Evolutionary conservation across 2,329 filamentous ascomycete genomes (phyloP).

Genomic region (Aspergillus quadricinctus): DNA sequence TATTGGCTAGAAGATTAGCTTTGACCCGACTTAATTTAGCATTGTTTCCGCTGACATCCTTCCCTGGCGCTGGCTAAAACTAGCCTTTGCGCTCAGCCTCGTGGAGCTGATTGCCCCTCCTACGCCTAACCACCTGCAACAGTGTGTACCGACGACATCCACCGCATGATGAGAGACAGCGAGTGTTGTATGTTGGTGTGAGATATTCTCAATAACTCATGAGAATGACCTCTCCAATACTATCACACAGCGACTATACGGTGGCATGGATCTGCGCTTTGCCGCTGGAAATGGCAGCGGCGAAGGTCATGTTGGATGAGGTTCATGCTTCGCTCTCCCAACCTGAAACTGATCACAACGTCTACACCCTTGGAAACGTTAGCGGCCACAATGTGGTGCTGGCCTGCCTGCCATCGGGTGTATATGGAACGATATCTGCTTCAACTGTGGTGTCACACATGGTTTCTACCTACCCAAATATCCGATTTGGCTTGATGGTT

Average conservation of each 20-base stretch:
- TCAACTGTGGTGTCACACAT: background rate
- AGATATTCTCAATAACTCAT: no score
- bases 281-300: background rate
- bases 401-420: background rate
- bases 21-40: no score
- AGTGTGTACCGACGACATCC: no score
- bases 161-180: no score
- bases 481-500: slow-evolving; percentile 6
- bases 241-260: background rate
- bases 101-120: no score
- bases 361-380: slow-evolving; percentile 1
- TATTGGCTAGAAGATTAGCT: no score
- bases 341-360: background rate
- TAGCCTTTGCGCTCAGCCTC: no score
- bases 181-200: no score
- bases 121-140: no score
- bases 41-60: no score
- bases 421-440: slow-evolving; percentile 5
- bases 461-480: background rate
- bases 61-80: no score
- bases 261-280: background rate
- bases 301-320: slow-evolving; percentile 5
- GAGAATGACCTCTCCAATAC: no score
- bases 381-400: slow-evolving; percentile 1
- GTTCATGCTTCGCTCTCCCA: background rate